phyloP scores from a whole-genome alignment of 2,329 filamentous ascomycete species.

The Parastagonospora avenae region DNA sequence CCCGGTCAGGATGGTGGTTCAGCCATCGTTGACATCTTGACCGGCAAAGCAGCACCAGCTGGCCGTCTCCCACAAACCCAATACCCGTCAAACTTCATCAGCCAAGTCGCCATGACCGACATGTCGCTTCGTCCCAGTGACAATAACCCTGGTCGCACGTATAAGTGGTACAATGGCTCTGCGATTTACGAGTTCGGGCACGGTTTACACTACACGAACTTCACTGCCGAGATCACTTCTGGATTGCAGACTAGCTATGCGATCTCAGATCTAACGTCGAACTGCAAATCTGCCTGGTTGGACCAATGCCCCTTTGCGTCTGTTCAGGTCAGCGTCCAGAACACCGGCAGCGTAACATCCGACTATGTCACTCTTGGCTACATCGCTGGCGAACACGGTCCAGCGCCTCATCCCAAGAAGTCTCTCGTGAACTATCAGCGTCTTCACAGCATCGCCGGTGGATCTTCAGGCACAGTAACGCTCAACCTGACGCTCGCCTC shows the following conservation, averaged over 20 bases:
- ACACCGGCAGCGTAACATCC: slow-evolving; percentile 54
- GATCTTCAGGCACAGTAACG: slow-evolving; percentile 37
- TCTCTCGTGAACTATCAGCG: slow-evolving; percentile 58
- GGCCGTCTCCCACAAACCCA: slow-evolving; percentile 62
- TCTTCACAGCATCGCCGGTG: slow-evolving; percentile 48
- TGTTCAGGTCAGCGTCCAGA: slow-evolving; percentile 50
- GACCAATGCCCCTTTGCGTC: slow-evolving; percentile 50
- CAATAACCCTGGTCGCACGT: slow-evolving; percentile 60
- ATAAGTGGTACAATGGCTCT: slow-evolving; percentile 61
- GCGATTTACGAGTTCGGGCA: slow-evolving; percentile 60
- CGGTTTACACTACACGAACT: slow-evolving; percentile 65
- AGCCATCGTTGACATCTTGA: slow-evolving; percentile 61
- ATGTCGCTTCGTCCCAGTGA: slow-evolving; percentile 60
- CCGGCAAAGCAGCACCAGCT: slow-evolving; percentile 58
- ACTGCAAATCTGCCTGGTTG: slow-evolving; percentile 48
- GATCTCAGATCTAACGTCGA: slow-evolving; percentile 19
- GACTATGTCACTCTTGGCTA: slow-evolving; percentile 63
- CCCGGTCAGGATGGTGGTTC: slow-evolving; percentile 65
- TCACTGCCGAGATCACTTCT: slow-evolving; percentile 40
- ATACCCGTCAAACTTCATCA: slow-evolving; percentile 60
- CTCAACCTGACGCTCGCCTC: slow-evolving; percentile 57
- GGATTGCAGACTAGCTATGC: slow-evolving; percentile 16
- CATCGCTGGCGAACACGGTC: slow-evolving; percentile 55
- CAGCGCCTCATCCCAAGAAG: slow-evolving; percentile 60
- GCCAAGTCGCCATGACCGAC: slow-evolving; percentile 60